phyloP scores from a whole-genome alignment of 2,329 filamentous ascomycete species.

The Magnaporthales sp. region DNA sequence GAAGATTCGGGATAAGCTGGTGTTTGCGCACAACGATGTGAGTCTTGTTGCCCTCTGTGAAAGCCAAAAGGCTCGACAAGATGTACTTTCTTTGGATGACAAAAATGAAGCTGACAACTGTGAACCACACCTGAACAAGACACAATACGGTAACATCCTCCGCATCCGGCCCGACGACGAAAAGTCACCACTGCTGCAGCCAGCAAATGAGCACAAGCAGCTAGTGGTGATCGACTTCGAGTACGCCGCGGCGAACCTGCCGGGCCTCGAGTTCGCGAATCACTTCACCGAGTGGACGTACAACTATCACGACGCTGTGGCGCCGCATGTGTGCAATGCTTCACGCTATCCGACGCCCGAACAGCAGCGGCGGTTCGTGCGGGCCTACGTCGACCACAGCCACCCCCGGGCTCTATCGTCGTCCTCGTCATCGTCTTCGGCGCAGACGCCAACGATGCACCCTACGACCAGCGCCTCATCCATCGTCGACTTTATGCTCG shows the following conservation, averaged over 20 bases:
- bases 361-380: conserved; percentile 78
- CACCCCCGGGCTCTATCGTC: conserved; percentile 24
- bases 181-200: conserved; percentile 78
- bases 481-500: conserved; percentile 70
- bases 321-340: conserved; percentile 59
- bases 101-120: neutral
- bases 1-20: conserved; percentile 63
- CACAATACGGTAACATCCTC: conserved; percentile 96
- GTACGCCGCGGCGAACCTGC: conserved; percentile 83
- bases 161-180: conserved; percentile 58
- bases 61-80: neutral
- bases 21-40: conserved; percentile 98
- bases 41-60: conserved; percentile 24
- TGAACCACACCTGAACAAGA: conserved; percentile 39
- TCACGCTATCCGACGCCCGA: conserved; percentile 66
- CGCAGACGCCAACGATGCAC: conserved; percentile 24
- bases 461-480: conserved; percentile 36
- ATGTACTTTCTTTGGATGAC: neutral
- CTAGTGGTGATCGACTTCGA: conserved; percentile 97
- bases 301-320: conserved; percentile 75
- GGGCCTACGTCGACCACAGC: conserved; percentile 72
- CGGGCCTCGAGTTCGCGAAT: conserved; percentile 89
- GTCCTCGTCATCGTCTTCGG: conserved; percentile 18
- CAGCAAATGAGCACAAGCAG: conserved; percentile 91
- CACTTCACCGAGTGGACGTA: conserved; percentile 99